phyloP scores from a whole-genome alignment of 495 filamentous ascomycete genomes.

The Lasiosphaeriaceae sp. region DNA sequence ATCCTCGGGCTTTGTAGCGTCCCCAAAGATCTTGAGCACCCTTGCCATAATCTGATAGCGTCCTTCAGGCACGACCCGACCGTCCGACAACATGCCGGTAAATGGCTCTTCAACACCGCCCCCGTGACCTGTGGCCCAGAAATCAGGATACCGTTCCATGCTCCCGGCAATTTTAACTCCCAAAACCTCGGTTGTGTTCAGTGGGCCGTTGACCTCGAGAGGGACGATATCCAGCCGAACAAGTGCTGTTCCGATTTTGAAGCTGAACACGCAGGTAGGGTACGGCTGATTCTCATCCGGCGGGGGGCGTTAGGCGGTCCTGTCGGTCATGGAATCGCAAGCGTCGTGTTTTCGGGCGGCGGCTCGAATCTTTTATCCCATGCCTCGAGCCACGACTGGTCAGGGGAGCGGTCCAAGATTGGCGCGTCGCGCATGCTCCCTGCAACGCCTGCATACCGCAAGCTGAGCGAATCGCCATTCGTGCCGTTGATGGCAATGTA shows the following conservation, averaged over 20 bases:
- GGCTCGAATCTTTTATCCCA: conserved; percentile 20
- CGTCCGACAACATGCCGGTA: conserved; percentile 32
- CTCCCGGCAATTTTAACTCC: conserved; percentile 30
- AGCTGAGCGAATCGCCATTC: conserved; percentile 33
- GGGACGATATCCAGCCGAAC: conserved; percentile 36
- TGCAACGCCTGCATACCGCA: conserved; percentile 42
- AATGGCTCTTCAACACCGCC: too few relatives aligned
- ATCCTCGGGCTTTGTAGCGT: conserved; percentile 21
- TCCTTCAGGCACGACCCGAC: conserved; percentile 33
- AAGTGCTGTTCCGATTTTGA: conserved; percentile 37
- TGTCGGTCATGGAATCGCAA: conserved; percentile 24
- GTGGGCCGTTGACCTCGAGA: conserved; percentile 10
- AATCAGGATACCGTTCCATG: conserved; percentile 27
- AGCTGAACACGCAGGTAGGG: too few relatives aligned
- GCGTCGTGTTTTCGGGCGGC: conserved; percentile 31
- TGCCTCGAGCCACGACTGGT: conserved; percentile 23
- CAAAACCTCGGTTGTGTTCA: conserved; percentile 19
- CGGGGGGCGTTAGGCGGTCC: conserved; percentile 15
- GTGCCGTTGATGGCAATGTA: conserved; percentile 42
- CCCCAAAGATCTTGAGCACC: conserved; percentile 34
- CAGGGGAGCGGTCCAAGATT: conserved; percentile 15
- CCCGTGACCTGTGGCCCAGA: too few relatives aligned
- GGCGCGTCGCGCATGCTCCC: conserved; percentile 32
- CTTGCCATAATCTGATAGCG: conserved; percentile 33
- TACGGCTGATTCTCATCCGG: conserved; percentile 6